Percentiles rank a stretch among this genome's conserved stretches.
These are phyloP conservation scores for Yamadazyma atmosphaerica DNA, from an alignment of 1,139 yeast genomes.

Conservation along the genomic window DNA sequence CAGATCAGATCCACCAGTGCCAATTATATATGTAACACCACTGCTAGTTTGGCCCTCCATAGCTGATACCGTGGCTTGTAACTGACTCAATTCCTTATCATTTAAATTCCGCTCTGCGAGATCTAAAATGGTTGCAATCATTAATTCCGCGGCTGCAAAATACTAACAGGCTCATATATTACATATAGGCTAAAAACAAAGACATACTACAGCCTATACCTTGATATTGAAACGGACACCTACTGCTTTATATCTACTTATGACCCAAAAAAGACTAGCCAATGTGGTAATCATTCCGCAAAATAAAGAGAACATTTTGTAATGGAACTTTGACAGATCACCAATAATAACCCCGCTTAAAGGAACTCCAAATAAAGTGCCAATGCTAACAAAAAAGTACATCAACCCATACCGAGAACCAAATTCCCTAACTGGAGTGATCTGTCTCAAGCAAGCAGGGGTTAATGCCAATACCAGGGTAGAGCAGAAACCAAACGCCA, in stretches of 20 bases:
- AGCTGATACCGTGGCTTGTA: too few relatives aligned
- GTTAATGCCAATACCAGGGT: conserved; percentile 30
- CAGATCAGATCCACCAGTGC: too few relatives aligned
- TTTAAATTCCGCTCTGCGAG: not conserved
- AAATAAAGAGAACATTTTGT: conserved; percentile 35
- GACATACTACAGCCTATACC: too few relatives aligned
- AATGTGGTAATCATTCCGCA: conserved; percentile 32
- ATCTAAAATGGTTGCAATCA: too few relatives aligned
- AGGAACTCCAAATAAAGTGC: conserved; percentile 45
- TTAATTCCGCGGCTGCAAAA: conserved; percentile 2
- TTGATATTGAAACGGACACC: conserved; percentile 33
- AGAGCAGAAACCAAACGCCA: conserved; percentile 50
- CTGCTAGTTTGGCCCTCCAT: too few relatives aligned
- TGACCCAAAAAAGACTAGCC: conserved; percentile 32
- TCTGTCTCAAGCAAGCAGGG: conserved; percentile 42
- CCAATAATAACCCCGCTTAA: conserved; percentile 43
- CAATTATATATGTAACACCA: too few relatives aligned
- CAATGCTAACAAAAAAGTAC: conserved; percentile 38
- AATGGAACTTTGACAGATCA: conserved; percentile 28
- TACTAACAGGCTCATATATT: not conserved
- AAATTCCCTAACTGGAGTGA: conserved; percentile 29
- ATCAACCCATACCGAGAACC: conserved; percentile 45
- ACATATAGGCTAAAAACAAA: conserved; percentile 4
- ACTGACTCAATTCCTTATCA: too few relatives aligned
- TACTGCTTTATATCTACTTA: conserved; percentile 33